These are phyloP conservation scores for Speleostelium caveatum DNA, from an alignment of 78 protist genomes.

Conservation along the genomic window DNA sequence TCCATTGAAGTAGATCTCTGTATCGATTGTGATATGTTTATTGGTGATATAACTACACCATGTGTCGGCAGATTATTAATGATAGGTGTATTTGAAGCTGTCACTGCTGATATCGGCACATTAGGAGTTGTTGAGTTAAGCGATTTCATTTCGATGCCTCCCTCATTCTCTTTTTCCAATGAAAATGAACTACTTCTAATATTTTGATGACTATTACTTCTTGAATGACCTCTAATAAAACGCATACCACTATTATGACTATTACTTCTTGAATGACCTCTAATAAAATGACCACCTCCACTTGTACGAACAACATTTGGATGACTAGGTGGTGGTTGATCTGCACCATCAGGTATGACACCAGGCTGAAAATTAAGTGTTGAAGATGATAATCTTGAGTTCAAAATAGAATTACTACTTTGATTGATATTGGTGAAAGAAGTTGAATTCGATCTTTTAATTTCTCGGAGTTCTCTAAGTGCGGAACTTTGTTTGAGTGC, in stretches of 20 bases:
- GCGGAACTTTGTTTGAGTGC: neutral
- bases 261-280: neutral
- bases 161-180: no score
- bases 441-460: neutral
- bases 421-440: neutral
- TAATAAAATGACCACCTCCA: neutral
- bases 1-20: neutral
- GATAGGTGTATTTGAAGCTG: neutral
- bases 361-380: neutral
- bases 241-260: neutral
- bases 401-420: neutral
- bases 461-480: neutral
- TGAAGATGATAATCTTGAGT: neutral
- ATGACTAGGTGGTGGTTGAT: neutral
- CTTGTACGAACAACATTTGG: neutral
- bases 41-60: neutral
- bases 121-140: neutral
- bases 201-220: neutral
- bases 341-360: constrained; percentile 8
- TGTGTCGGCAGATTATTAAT: neutral
- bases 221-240: neutral
- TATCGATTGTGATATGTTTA: no score
- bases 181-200: neutral
- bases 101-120: neutral
- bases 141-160: neutral